A percentile compares a stretch with the other conserved stretches of the same genome.
phyloP scores from a whole-genome alignment of 2,329 filamentous ascomycete species.

The Claviceps quebecensis region DNA sequence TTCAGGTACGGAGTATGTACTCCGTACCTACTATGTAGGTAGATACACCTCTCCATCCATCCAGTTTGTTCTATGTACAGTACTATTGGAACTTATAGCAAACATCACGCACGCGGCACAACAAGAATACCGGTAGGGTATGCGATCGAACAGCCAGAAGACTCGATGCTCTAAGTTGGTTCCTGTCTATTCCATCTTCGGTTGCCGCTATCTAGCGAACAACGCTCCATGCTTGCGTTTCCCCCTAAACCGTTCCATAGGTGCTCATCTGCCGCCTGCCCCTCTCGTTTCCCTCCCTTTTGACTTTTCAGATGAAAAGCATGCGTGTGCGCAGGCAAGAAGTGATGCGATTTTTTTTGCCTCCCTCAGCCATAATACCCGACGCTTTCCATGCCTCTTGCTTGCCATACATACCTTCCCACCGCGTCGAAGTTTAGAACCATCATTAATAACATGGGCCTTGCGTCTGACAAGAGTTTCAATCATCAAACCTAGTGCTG shows the following conservation, averaged over 20 bases:
- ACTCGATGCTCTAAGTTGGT: neutral
- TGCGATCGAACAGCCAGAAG: too few relatives aligned
- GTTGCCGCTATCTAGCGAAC: neutral
- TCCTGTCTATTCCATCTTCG: neutral
- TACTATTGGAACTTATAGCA: too few relatives aligned
- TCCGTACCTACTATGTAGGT: too few relatives aligned
- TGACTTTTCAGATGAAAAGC: neutral
- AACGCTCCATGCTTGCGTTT: neutral
- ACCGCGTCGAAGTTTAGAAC: conserved; percentile 6
- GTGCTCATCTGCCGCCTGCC: neutral
- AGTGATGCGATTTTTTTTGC: neutral
- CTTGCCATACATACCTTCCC: conserved; percentile 4
- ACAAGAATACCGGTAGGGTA: too few relatives aligned
- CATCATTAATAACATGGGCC: conserved; percentile 8
- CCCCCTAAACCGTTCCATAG: neutral
- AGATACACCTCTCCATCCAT: too few relatives aligned
- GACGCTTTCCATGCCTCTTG: conserved; percentile 8
- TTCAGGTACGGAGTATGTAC: too few relatives aligned
- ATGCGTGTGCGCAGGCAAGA: neutral
- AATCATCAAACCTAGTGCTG: too few relatives aligned
- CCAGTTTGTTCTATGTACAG: too few relatives aligned
- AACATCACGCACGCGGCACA: too few relatives aligned
- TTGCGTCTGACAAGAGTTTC: neutral
- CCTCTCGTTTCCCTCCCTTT: neutral
- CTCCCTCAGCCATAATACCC: neutral